Evolutionary conservation across 192 early-diverging fungal species (phyloP).

Genomic region (Gonapodya prolifera): DNA sequence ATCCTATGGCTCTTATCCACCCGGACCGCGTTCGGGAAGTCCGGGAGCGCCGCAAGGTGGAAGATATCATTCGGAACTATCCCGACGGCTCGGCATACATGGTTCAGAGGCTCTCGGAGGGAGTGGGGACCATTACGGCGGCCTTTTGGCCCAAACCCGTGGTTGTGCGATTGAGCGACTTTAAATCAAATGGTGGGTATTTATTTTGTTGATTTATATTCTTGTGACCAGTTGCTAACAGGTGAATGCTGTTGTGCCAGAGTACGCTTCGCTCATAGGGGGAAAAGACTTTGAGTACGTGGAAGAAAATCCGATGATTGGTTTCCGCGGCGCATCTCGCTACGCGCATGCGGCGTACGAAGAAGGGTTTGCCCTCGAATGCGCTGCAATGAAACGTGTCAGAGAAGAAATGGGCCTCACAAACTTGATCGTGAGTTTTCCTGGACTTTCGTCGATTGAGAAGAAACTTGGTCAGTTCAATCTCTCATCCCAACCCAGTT

Average conservation of each 20-base stretch:
- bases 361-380: conserved; percentile 14
- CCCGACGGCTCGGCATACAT: conserved; percentile 10
- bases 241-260: background rate
- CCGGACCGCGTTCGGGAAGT: conserved; percentile 6
- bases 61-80: conserved; percentile 7
- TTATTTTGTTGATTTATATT: background rate
- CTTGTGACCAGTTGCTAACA: background rate
- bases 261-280: conserved; percentile 8
- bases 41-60: conserved; percentile 5
- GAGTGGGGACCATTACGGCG: conserved; percentile 12
- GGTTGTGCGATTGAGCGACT: conserved; percentile 13
- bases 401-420: conserved; percentile 12
- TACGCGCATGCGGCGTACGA: conserved; percentile 13
- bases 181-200: conserved; percentile 10
- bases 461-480: background rate
- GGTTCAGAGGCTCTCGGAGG: conserved; percentile 8
- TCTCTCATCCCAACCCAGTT: background rate
- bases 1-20: conserved; percentile 11
- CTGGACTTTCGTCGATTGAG: background rate
- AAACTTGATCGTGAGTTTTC: background rate
- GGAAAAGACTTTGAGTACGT: conserved; percentile 11
- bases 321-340: conserved; percentile 13
- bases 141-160: conserved; percentile 13
- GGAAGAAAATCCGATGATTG: conserved; percentile 16
- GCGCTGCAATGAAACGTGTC: conserved; percentile 8